These are phyloP conservation scores for Teunomyces lycoperdinae DNA, from an alignment of 805 yeast genomes.

Conservation along the genomic window DNA sequence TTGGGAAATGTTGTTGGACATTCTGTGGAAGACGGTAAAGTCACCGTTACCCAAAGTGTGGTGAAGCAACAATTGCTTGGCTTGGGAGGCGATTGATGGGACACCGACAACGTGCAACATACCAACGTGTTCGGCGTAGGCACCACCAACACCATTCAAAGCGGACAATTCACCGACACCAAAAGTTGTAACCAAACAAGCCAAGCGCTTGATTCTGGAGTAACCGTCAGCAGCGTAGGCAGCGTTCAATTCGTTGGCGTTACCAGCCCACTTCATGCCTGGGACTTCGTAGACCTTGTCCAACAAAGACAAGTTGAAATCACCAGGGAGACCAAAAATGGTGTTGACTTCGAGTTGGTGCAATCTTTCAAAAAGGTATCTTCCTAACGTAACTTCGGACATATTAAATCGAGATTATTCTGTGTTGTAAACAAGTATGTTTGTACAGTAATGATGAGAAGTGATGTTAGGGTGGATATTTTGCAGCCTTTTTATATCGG, in stretches of 20 bases:
- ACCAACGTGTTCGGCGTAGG: constrained; percentile 37
- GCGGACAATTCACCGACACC: constrained; percentile 39
- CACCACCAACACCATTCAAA: constrained; percentile 33
- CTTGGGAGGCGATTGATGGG: constrained; percentile 31
- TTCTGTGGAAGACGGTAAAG: constrained; percentile 36
- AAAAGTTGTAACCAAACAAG: constrained; percentile 30
- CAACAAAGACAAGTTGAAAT: constrained; percentile 31
- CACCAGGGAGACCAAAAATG: constrained; percentile 35
- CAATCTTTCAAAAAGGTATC: constrained; percentile 33
- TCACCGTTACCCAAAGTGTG: constrained; percentile 45
- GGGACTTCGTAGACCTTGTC: constrained; percentile 33
- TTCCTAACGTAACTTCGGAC: constrained; percentile 29
- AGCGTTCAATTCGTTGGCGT: constrained; percentile 33
- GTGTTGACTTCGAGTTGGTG: constrained; percentile 28
- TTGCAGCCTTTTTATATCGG: constrained; percentile 2
- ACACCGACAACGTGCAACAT: constrained; percentile 33
- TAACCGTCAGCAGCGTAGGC: constrained; percentile 27
- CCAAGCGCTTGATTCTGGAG: constrained; percentile 26
- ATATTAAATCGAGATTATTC: constrained; percentile 7
- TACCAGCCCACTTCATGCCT: constrained; percentile 32
- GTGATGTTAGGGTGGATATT: neutral
- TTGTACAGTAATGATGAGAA: neutral
- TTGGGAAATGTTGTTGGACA: constrained; percentile 32
- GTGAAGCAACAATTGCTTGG: constrained; percentile 39
- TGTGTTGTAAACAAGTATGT: neutral